A percentile compares a stretch with the other conserved stretches of the same genome.
Evolutionary conservation across 148 eudicot genomes (phyloP).

Genomic region (Nyssa sinensis): DNA sequence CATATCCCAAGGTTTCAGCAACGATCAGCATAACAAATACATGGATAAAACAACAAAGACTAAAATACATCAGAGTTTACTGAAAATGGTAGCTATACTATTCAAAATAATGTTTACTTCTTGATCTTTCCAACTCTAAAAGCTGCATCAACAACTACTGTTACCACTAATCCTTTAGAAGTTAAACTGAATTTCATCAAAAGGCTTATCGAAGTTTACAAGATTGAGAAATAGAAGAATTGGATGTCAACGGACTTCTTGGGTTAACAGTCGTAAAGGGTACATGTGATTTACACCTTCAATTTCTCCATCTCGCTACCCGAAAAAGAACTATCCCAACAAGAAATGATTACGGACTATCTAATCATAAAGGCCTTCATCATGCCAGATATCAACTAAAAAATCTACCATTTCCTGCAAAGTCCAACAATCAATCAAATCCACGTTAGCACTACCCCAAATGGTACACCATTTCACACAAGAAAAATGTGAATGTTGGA

Average conservation of each 20-base stretch:
- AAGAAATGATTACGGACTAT: background rate
- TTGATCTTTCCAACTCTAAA: background rate
- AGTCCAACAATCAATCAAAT: background rate
- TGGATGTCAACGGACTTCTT: background rate
- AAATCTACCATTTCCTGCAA: slow-evolving; percentile 41
- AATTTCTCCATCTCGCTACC: background rate
- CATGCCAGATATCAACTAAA: slow-evolving; percentile 34
- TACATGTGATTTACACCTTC: background rate
- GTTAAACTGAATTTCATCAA: no score
- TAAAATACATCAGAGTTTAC: background rate
- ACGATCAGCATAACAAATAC: background rate
- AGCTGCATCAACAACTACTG: no score
- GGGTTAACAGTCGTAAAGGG: background rate
- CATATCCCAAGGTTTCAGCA: background rate
- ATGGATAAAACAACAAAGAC: background rate
- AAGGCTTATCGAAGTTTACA: background rate
- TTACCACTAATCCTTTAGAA: no score
- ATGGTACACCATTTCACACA: no score
- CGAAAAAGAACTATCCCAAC: background rate
- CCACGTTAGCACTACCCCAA: background rate
- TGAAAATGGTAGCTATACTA: background rate
- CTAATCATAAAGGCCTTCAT: slow-evolving; percentile 22
- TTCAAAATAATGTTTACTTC: background rate
- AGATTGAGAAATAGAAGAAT: background rate
- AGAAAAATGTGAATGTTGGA: background rate